Base-by-base conservation (phyloP, 768 basidiomycete genomes). In the Psilocybe sp. region DNA sequence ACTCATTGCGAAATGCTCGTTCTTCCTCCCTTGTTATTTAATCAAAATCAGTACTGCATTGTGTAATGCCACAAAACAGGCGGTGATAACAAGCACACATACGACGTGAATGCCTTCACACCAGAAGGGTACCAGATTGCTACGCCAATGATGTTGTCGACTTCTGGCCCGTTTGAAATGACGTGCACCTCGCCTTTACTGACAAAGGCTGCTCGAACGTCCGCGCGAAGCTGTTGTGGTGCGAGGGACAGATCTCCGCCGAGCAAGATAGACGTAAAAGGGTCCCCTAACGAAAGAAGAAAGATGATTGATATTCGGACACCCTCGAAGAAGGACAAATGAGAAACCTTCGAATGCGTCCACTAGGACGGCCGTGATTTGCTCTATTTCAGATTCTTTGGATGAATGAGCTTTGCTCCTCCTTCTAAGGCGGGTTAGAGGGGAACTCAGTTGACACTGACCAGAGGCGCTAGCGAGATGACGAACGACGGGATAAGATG, bases 51-150 rank as follows among this genome's bases (percentile, higher is more conserved):
- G 11, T 28, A 37, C 16, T n/a, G n/a, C n/a, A n/a, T n/a, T n/a
- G n/a, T n/a, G n/a, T n/a, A n/a, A n/a, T n/a, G n/a, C n/a, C n/a
- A n/a, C n/a, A n/a, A n/a, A n/a, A n/a, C n/a, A n/a, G n/a, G 5
- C n/a, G 2, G 5, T 18, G 18, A 32, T 8, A 40, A 13, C 15
- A 15, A n/a, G 8, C 3, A 15, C 15, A 46, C 54, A n/a, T 50
- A 58, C 54, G 52, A 52, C 16, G 52, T 35, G 19, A 59, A 33
- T 12, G 39, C 12, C 36, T 50, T 46, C 46, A 41, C 15, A 11
- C 60, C 58, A 14, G 61, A 59, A 10, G 57, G 57, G 50, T 51
- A 60, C 59, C 59, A 60, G 16, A 60, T 41, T 2, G 48, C 59
- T 13, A 48, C 57, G 5, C 53, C 59, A 2, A 60, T 54, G 12